Conservation (phyloP, 2,329 filamentous ascomycete genomes). For the Fusarium fujikuroi region DNA sequence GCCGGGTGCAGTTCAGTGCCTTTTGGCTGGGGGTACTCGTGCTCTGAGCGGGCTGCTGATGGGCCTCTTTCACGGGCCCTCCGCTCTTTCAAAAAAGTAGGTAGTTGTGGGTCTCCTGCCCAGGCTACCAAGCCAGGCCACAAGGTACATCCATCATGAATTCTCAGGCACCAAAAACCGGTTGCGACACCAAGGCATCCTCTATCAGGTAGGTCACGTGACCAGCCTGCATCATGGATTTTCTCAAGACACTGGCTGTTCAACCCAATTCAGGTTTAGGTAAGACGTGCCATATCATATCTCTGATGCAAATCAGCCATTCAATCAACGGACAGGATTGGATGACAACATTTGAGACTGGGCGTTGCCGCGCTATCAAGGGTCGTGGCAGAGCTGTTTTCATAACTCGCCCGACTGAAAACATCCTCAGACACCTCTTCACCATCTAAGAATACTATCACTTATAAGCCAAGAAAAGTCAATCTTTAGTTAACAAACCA, state of each 20-base stretch:
- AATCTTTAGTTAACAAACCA: constrained; percentile 2
- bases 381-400: neutral
- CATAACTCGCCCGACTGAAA: neutral
- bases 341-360: neutral
- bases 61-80: constrained; percentile 28
- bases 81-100: constrained; percentile 27
- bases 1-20: constrained; percentile 19
- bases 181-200: constrained; percentile 23
- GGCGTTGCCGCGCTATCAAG: neutral
- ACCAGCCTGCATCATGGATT: constrained; percentile 24
- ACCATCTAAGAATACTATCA: neutral
- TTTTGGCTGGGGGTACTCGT: constrained; percentile 28
- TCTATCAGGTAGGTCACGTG: constrained; percentile 30
- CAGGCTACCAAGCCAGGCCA: constrained; percentile 1
- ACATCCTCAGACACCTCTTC: neutral
- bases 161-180: constrained; percentile 40
- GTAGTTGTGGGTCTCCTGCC: constrained; percentile 16
- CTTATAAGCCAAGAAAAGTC: neutral
- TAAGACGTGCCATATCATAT: neutral
- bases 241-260: constrained; percentile 7
- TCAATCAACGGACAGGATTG: neutral
- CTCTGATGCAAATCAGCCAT: constrained; percentile 1
- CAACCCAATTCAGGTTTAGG: neutral
- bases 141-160: constrained; percentile 6
- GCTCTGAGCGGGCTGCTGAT: constrained; percentile 37